phyloP scores from a whole-genome alignment of 352 stramenopile species.

The Phytopythium cucurbitacearum region DNA sequence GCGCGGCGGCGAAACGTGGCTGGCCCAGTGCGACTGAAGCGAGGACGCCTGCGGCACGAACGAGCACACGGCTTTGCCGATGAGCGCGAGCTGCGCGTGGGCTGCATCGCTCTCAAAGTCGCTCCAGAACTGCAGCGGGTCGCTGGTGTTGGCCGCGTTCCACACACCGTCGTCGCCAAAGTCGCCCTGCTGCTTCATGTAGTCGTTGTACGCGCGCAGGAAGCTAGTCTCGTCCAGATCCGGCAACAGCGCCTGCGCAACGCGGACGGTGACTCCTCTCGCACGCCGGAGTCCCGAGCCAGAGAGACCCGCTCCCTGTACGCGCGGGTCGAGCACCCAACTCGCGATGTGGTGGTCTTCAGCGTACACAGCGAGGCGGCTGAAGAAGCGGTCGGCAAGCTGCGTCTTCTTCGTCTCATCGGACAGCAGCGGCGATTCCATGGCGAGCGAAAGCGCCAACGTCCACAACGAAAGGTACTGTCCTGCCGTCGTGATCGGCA shows the following conservation, averaged over 20 bases:
- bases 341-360: slow-evolving; percentile 31
- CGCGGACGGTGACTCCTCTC: slow-evolving; percentile 20
- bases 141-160: slow-evolving; percentile 28
- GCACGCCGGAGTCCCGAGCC: slow-evolving; percentile 27
- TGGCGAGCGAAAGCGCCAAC: slow-evolving; percentile 23
- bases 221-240: slow-evolving; percentile 29
- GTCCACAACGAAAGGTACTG: slow-evolving; percentile 29
- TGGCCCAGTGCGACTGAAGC: slow-evolving; percentile 20
- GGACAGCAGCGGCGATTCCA: slow-evolving; percentile 23
- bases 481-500: slow-evolving; percentile 23
- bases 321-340: slow-evolving; percentile 28
- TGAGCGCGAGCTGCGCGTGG: slow-evolving; percentile 23
- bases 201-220: slow-evolving; percentile 38
- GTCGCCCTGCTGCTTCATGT: slow-evolving; percentile 31
- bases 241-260: slow-evolving; percentile 16
- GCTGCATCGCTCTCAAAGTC: slow-evolving; percentile 29
- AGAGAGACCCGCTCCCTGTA: slow-evolving; percentile 31
- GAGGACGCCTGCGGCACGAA: slow-evolving; percentile 26
- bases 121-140: slow-evolving; percentile 29
- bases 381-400: slow-evolving; percentile 18
- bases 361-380: slow-evolving; percentile 25
- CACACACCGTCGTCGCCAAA: slow-evolving; percentile 30
- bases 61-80: slow-evolving; percentile 25
- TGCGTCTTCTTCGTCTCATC: slow-evolving; percentile 7
- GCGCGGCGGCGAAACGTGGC: slow-evolving; percentile 1